phyloP scores from a whole-genome alignment of 2,329 filamentous ascomycete species.

The Shiraia bambusicola region DNA sequence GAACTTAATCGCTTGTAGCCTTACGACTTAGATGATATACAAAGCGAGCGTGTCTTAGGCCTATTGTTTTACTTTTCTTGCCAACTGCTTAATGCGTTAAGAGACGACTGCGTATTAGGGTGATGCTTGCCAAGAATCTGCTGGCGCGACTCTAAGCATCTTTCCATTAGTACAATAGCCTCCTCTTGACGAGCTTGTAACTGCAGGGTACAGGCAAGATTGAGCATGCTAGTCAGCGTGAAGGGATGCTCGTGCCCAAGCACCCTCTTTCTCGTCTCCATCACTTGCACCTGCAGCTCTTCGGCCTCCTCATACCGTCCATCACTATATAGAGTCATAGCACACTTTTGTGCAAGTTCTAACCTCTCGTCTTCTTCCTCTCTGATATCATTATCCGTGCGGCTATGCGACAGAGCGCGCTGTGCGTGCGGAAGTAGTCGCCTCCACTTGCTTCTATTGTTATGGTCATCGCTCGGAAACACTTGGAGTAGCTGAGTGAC shows the following conservation, averaged over 20 bases:
- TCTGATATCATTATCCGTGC: not conserved
- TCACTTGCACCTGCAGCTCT: constrained; percentile 1
- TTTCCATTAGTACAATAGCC: not conserved
- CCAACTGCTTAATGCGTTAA: too few relatives aligned
- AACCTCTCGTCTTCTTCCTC: constrained; percentile 7
- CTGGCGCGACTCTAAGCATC: not conserved
- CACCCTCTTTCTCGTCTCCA: constrained; percentile 1
- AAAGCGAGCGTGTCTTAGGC: not conserved
- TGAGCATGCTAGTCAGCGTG: not conserved
- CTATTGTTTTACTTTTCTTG: too few relatives aligned
- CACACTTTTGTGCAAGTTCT: constrained; percentile 11
- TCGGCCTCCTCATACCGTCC: constrained; percentile 6
- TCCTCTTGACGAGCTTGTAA: not conserved
- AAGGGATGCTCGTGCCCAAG: not conserved
- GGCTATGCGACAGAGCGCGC: constrained; percentile 14
- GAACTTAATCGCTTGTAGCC: not conserved
- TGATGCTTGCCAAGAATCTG: not conserved
- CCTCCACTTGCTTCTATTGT: constrained; percentile 24
- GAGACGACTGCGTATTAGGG: constrained; percentile 1
- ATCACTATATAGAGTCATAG: constrained; percentile 12
- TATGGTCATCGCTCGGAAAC: constrained; percentile 16
- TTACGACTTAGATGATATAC: not conserved
- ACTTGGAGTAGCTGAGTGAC: constrained; percentile 13
- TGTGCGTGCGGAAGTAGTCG: constrained; percentile 18
- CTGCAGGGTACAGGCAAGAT: not conserved